A percentile compares a stretch with the other conserved stretches of the same genome.
These are phyloP conservation scores for Rhodomyrtus psidioides DNA, from an alignment of 441 rosid genomes.

Conservation along the genomic window DNA sequence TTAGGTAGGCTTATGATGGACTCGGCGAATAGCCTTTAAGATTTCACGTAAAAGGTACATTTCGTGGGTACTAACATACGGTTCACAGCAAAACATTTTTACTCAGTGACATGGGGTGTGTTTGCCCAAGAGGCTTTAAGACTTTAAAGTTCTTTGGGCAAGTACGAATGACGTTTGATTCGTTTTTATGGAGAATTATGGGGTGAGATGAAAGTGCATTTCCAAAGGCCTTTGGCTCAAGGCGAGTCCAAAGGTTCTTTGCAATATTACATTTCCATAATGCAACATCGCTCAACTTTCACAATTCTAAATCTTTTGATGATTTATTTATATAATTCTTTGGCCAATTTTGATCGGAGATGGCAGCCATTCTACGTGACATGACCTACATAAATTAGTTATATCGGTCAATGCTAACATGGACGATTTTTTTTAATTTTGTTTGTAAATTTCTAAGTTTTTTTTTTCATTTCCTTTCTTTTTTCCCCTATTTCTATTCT, in stretches of 20 bases:
- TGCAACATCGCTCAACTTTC: too few relatives aligned
- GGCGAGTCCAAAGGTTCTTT: too few relatives aligned
- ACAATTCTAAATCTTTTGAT: background rate
- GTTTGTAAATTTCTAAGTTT: background rate
- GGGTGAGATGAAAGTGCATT: too few relatives aligned
- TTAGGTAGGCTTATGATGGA: background rate
- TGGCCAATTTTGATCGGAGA: background rate
- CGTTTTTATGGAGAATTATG: too few relatives aligned
- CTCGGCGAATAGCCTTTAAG: too few relatives aligned
- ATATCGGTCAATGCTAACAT: background rate
- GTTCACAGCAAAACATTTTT: background rate
- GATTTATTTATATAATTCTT: background rate
- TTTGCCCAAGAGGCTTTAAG: too few relatives aligned
- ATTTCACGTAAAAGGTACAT: background rate
- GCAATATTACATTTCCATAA: too few relatives aligned
- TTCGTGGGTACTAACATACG: background rate
- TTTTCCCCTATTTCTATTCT: background rate
- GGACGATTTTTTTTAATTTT: rapidly evolving
- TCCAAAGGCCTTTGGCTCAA: too few relatives aligned
- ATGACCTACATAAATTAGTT: background rate
- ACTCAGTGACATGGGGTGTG: background rate
- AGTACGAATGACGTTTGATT: too few relatives aligned
- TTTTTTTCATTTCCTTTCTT: background rate
- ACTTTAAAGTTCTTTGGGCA: too few relatives aligned
- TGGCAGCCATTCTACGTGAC: background rate